Conservation (phyloP, 345 rosid genomes). For the Mercurialis annua region DNA sequence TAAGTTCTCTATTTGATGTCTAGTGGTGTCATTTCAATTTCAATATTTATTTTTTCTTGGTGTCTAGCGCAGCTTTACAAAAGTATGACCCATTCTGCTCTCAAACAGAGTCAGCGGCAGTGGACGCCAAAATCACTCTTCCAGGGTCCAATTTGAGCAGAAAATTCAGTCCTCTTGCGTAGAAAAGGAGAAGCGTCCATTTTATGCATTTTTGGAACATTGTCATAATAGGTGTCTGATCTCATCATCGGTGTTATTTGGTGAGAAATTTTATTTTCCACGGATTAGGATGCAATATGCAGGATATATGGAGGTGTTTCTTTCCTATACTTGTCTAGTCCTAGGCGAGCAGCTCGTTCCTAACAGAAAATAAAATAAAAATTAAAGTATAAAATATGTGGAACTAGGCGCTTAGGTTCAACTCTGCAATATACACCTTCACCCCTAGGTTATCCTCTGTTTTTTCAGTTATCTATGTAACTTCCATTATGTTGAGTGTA, state of each 20-base stretch:
- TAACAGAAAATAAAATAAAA: too few relatives aligned
- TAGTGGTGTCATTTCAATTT: too few relatives aligned
- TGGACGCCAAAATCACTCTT: slow-evolving; percentile 44
- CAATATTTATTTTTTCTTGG: too few relatives aligned
- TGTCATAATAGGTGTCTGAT: neutral
- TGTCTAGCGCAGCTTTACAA: too few relatives aligned
- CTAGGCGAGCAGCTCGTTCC: neutral
- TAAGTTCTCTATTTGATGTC: too few relatives aligned
- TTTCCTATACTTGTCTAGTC: neutral
- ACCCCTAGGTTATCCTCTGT: neutral
- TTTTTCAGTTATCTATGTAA: neutral
- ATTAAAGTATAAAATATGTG: neutral
- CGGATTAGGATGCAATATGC: neutral
- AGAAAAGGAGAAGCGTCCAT: too few relatives aligned
- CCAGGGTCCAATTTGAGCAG: too few relatives aligned
- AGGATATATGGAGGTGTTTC: neutral
- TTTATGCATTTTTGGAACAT: too few relatives aligned
- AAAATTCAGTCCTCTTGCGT: too few relatives aligned
- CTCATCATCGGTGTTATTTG: neutral
- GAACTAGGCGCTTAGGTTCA: too few relatives aligned
- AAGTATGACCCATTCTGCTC: slow-evolving; percentile 29
- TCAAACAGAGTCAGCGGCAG: slow-evolving; percentile 45
- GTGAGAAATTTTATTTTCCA: neutral
- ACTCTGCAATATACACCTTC: neutral
- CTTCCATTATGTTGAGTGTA: neutral